A percentile compares a stretch with the other conserved stretches of the same genome.
phyloP scores from a whole-genome alignment of 2,329 filamentous ascomycete species.

The Thelonectria discophora region DNA sequence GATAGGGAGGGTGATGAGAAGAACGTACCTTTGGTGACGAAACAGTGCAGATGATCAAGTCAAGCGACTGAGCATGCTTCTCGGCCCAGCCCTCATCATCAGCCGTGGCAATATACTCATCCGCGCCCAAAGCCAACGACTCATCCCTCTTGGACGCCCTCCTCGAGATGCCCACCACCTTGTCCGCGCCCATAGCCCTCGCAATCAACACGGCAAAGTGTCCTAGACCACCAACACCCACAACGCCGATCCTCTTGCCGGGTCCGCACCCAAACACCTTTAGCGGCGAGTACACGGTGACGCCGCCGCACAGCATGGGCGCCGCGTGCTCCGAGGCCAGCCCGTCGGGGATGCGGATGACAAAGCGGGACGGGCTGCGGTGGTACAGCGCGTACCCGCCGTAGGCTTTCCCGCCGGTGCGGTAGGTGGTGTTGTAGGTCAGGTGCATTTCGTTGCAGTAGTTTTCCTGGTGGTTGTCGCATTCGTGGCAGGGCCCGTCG shows the following conservation, averaged over 20 bases:
- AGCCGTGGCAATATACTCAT: constrained; percentile 53
- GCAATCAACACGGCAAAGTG: constrained; percentile 75
- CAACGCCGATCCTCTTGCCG: constrained; percentile 71
- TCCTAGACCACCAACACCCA: constrained; percentile 73
- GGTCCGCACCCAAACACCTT: constrained; percentile 62
- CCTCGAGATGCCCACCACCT: constrained; percentile 67
- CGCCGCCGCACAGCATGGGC: constrained; percentile 83
- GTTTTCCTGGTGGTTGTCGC: constrained; percentile 72
- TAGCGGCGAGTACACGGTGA: constrained; percentile 80
- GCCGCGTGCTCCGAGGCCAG: constrained; percentile 70
- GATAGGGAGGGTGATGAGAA: background rate
- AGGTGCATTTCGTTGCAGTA: constrained; percentile 70
- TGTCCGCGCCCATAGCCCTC: constrained; percentile 69
- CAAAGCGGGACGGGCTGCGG: constrained; percentile 43
- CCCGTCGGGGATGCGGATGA: constrained; percentile 76
- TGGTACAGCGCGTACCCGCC: constrained; percentile 62
- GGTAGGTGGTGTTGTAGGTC: constrained; percentile 67
- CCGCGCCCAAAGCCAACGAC: constrained; percentile 64
- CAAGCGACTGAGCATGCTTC: constrained; percentile 59
- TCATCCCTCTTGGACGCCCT: constrained; percentile 61
- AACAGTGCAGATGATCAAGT: constrained; percentile 69
- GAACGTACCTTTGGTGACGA: constrained; percentile 3
- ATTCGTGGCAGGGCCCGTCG: constrained; percentile 52
- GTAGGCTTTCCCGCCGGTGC: constrained; percentile 70
- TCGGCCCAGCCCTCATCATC: constrained; percentile 63